phyloP scores from a whole-genome alignment of 176 grass and related monocot genomes.

The Aegilops tauschii region DNA sequence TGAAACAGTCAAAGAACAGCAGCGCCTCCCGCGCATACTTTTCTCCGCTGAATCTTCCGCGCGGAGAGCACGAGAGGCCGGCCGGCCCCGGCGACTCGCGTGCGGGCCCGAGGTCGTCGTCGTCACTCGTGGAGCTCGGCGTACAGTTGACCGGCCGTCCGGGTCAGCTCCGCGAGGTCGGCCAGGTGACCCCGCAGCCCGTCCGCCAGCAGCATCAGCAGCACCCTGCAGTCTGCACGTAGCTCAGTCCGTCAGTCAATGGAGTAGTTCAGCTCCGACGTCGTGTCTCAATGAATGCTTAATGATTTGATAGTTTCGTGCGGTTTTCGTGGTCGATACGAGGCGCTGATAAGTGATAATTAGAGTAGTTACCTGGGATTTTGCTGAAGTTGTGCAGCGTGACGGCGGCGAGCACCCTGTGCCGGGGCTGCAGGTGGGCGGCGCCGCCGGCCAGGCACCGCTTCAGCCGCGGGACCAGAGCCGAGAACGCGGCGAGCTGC shows the following conservation, averaged over 20 bases:
- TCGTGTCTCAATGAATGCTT: background rate
- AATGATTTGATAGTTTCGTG: background rate
- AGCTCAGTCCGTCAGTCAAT: background rate
- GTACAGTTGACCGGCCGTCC: constrained; percentile 42
- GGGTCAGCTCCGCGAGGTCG: constrained; percentile 27
- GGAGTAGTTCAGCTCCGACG: background rate
- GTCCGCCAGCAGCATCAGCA: constrained; percentile 38
- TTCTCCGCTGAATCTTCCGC: constrained; percentile 12
- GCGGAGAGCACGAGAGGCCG: background rate
- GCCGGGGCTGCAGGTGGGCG: background rate
- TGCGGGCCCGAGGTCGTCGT: background rate
- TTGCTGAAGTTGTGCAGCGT: constrained; percentile 54
- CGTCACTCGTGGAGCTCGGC: constrained; percentile 26
- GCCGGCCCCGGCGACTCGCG: background rate
- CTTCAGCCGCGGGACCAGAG: constrained; percentile 44
- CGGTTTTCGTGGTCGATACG: background rate
- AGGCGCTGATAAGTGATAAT: background rate
- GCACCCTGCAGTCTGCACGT: constrained; percentile 47
- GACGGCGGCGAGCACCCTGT: constrained; percentile 43
- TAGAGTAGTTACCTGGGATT: constrained; percentile 32
- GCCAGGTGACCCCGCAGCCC: constrained; percentile 35
- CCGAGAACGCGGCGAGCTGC: constrained; percentile 52
- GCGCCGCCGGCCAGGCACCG: constrained; percentile 4
- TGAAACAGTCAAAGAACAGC: constrained; percentile 19
- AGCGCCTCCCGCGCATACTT: background rate